Evolutionary conservation across 805 yeast species (phyloP), one percentile per base, ranked within the genome.

Genomic region (Candida maris): DNA sequence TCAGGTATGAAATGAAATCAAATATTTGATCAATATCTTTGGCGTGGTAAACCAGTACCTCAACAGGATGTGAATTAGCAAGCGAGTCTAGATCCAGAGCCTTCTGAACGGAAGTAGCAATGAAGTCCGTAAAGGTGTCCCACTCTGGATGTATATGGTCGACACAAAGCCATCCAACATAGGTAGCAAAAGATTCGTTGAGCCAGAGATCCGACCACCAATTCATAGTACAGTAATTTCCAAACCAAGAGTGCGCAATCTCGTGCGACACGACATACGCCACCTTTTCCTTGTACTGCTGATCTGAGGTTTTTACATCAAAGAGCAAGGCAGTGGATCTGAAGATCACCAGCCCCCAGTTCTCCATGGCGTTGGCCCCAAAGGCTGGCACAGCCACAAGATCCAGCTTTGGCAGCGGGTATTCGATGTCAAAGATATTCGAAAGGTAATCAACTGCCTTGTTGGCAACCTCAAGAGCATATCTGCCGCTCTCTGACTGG

Each of bases 151-250:
- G 77, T 49, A 84, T 70, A 45, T 71, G 60, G 53, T 82, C 80
- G 35, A 81, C 81, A 13, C 88, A 80, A 36, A 71, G 64, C 71
- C 74, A 81, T 3, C 87, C 85, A 55, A 82, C 83, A 80, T 85
- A 85, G 19, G 95, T 85, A 13, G 95, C 95, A 63, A 85, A 85
- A 10, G 94, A 93, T 63, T 85, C 95, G 55, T 85, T 85, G 43
- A 85, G 73, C 95, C 95, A 85, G 48, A 85, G 69, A 51, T 84
- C 93, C 51, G 85, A 86, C 95, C 95, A 85, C 93, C 94, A 86
- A 52, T 82, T 79, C 95, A 85, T 86, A 31, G 95, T 86, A 42
- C 85, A 91, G 49, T 82, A 71, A 60, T 86, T 81, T 38, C 95
- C 95, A 53, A 85, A 86, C 95, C 95, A 86, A 57, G 86, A 93